These are phyloP conservation scores for Phytophthora litchii DNA, from an alignment of 352 stramenopile genomes.

Conservation along the genomic window DNA sequence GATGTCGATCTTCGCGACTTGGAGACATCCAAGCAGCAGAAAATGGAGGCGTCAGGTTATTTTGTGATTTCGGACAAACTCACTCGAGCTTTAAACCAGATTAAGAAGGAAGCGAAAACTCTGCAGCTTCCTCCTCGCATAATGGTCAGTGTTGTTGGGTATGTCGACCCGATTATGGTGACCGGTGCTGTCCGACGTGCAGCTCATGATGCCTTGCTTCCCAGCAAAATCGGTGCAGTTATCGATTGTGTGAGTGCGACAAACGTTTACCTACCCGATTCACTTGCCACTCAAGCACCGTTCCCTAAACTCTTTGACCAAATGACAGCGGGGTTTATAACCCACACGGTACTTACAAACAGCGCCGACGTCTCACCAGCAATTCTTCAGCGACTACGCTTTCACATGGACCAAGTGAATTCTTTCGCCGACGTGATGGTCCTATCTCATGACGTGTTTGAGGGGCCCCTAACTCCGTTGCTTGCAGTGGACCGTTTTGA, in stretches of 20 bases:
- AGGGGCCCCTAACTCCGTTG: constrained; percentile 57
- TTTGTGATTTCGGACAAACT: constrained; percentile 33
- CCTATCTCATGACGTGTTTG: constrained; percentile 66
- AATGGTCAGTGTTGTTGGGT: constrained; percentile 60
- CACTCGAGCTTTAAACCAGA: constrained; percentile 15
- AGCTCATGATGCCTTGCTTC: constrained; percentile 14
- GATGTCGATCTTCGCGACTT: constrained; percentile 44
- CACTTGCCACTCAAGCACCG: constrained; percentile 35
- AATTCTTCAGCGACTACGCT: constrained; percentile 59
- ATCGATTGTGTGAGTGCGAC: constrained; percentile 59
- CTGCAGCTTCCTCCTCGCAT: constrained; percentile 44
- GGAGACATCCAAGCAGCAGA: constrained; percentile 21
- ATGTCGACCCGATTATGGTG: constrained; percentile 61
- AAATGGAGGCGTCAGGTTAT: constrained; percentile 35
- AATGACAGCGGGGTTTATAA: constrained; percentile 64
- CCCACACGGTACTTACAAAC: constrained; percentile 67
- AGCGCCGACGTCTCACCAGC: constrained; percentile 44
- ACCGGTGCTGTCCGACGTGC: constrained; percentile 44
- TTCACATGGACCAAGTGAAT: constrained; percentile 69
- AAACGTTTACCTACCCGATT: constrained; percentile 63
- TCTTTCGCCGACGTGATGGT: constrained; percentile 77
- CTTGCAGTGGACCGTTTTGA: constrained; percentile 66
- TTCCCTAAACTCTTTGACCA: constrained; percentile 78
- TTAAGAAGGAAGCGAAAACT: constrained; percentile 23
- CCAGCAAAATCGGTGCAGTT: constrained; percentile 52